Percentiles rank a stretch among this genome's conserved stretches.
Conservation (phyloP, 345 rosid genomes). For the Camelina sativa region DNA sequence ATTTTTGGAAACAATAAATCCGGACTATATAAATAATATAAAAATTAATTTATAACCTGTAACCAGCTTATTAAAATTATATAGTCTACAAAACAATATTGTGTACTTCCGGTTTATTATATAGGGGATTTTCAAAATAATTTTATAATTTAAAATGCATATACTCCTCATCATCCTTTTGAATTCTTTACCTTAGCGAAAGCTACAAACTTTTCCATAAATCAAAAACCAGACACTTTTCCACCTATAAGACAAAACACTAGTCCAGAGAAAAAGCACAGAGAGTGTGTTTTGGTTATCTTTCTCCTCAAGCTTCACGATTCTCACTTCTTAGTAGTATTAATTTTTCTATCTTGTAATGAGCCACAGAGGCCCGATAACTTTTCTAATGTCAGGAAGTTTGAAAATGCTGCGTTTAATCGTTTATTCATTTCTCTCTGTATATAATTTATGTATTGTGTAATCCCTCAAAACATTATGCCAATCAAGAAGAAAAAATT, state of each 20-base stretch:
- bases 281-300: background rate
- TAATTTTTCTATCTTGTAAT: background rate
- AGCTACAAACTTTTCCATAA: background rate
- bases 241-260: background rate
- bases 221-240: background rate
- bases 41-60: too few species aligned
- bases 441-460: background rate
- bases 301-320: background rate
- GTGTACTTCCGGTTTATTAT: too few species aligned
- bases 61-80: too few species aligned
- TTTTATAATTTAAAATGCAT: too few species aligned
- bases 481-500: constrained; percentile 7
- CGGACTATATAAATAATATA: too few species aligned
- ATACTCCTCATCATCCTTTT: too few species aligned
- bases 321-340: background rate
- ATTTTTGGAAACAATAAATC: too few species aligned
- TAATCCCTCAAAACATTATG: background rate
- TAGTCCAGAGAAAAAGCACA: background rate
- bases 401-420: background rate
- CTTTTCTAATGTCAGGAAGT: background rate
- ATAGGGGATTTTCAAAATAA: too few species aligned
- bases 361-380: background rate
- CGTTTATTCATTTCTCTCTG: background rate
- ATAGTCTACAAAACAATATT: too few species aligned
- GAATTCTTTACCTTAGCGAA: background rate